Conservation (phyloP, 1,284 basidiomycete genomes). For the Ustilago curta region DNA sequence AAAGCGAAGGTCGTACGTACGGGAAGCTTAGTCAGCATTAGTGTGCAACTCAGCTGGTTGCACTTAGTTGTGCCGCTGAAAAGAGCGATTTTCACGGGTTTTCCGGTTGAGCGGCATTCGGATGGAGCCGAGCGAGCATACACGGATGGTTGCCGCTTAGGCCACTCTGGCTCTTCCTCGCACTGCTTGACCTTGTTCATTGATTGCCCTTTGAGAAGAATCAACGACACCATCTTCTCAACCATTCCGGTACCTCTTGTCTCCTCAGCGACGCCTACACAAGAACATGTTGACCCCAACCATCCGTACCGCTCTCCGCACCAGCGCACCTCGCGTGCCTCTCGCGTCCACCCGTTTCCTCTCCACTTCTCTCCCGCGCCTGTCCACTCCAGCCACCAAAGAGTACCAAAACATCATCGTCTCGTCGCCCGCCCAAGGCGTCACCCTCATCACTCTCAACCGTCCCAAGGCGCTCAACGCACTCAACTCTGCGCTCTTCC, state of each 20-base stretch:
- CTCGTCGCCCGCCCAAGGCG: conserved; percentile 79
- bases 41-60: neutral
- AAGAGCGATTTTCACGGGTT: conserved; percentile 42
- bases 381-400: conserved; percentile 32
- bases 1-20: conserved; percentile 6
- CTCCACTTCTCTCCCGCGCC: conserved; percentile 56
- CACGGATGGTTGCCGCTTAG: conserved; percentile 16
- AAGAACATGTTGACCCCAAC: conserved; percentile 39
- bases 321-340: conserved; percentile 22
- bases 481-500: conserved; percentile 70
- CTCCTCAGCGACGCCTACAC: neutral
- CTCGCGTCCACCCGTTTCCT: conserved; percentile 40
- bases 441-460: conserved; percentile 91
- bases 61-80: no score
- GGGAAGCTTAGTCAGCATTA: conserved; percentile 30
- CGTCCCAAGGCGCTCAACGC: conserved; percentile 92
- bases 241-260: neutral
- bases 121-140: conserved; percentile 20
- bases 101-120: conserved; percentile 34
- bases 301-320: conserved; percentile 45
- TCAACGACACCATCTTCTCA: neutral
- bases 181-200: neutral
- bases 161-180: conserved; percentile 12
- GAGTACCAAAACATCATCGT: conserved; percentile 79
- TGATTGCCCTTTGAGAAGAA: conserved; percentile 11